These are phyloP conservation scores for Fusarium devonianum DNA, from an alignment of 2,329 filamentous ascomycete species.

Conservation along the genomic window DNA sequence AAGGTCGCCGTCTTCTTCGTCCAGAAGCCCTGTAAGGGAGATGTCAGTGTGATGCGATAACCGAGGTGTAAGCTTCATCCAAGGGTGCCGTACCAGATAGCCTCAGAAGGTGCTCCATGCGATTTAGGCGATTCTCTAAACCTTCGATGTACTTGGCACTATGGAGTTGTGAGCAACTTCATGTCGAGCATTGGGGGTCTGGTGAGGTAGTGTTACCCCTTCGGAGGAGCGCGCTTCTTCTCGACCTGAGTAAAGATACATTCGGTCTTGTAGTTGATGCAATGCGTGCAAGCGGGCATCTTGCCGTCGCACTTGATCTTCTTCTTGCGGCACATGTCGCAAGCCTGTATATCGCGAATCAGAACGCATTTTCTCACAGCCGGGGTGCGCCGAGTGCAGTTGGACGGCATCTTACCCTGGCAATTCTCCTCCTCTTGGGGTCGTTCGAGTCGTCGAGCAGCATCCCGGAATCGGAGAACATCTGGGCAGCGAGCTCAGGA, in stretches of 20 bases:
- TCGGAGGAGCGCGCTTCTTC: slow-evolving; percentile 97
- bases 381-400: slow-evolving; percentile 1
- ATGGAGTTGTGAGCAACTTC: slow-evolving; percentile 30
- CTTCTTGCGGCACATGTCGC: slow-evolving; percentile 95
- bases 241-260: slow-evolving; percentile 98
- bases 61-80: background rate
- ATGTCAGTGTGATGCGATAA: slow-evolving; percentile 14
- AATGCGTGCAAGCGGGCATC: slow-evolving; percentile 92
- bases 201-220: slow-evolving; percentile 75
- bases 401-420: slow-evolving; percentile 68
- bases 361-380: slow-evolving; percentile 15
- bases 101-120: slow-evolving; percentile 91
- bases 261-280: slow-evolving; percentile 96
- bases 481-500: slow-evolving; percentile 64
- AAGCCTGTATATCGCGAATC: slow-evolving; percentile 66
- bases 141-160: slow-evolving; percentile 98
- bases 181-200: background rate
- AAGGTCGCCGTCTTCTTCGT: slow-evolving; percentile 86
- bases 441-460: slow-evolving; percentile 75
- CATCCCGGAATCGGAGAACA: slow-evolving; percentile 64
- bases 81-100: slow-evolving; percentile 73
- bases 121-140: slow-evolving; percentile 89
- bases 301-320: slow-evolving; percentile 99
- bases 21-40: slow-evolving; percentile 69
- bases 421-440: slow-evolving; percentile 87